Conservation (phyloP, 768 basidiomycete species). For the Collybia nuda region DNA sequence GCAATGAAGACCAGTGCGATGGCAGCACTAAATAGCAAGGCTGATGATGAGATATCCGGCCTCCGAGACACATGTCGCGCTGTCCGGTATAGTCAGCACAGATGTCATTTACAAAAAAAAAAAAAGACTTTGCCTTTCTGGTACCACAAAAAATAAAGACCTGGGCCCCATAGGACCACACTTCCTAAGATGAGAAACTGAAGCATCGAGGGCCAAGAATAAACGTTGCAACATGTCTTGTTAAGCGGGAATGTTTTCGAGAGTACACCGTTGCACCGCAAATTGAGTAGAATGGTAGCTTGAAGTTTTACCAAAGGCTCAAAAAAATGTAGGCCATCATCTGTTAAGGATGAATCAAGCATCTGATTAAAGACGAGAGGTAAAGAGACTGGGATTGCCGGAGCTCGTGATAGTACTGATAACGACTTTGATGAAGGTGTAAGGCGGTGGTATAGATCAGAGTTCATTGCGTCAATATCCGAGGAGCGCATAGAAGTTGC, state of each 20-base stretch:
- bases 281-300: constrained; percentile 75
- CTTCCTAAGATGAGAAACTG: constrained; percentile 53
- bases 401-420: constrained; percentile 21
- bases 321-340: constrained; percentile 85
- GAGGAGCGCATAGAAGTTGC: constrained; percentile 68
- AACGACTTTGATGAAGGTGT: constrained; percentile 30
- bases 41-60: constrained; percentile 30
- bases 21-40: constrained; percentile 63
- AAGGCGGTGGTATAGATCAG: constrained; percentile 73
- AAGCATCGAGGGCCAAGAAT: constrained; percentile 61
- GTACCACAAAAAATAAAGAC: constrained; percentile 32
- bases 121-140: constrained; percentile 14
- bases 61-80: no score
- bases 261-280: constrained; percentile 74
- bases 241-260: constrained; percentile 63
- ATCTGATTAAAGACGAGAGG: constrained; percentile 83
- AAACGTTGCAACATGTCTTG: constrained; percentile 80
- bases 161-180: constrained; percentile 52
- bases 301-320: constrained; percentile 62
- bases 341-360: constrained; percentile 70
- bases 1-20: constrained; percentile 72
- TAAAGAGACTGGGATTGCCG: constrained; percentile 46
- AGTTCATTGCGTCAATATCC: constrained; percentile 92
- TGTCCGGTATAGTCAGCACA: no score
- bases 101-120: no score